These are phyloP conservation scores for Leccinum subtestaceum DNA, from an alignment of 768 basidiomycete genomes.

Conservation along the genomic window DNA sequence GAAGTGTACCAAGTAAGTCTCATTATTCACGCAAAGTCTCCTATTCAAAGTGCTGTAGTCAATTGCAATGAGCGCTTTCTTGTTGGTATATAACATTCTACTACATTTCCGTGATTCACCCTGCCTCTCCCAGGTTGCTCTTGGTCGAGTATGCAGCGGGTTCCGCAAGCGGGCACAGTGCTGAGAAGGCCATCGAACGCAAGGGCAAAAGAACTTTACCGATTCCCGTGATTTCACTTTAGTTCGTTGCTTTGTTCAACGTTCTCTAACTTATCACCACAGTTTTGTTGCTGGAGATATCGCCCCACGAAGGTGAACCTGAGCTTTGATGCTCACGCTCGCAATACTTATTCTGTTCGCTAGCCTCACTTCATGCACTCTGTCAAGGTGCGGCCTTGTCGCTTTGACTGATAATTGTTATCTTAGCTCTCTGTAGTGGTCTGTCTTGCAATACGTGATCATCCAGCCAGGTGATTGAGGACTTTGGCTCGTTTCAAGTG, in stretches of 20 bases:
- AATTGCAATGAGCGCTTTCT: slow-evolving; percentile 79
- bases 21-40: neutral
- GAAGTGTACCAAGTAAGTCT: slow-evolving; percentile 64
- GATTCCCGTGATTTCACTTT: slow-evolving; percentile 49
- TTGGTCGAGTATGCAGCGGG: slow-evolving; percentile 83
- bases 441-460: slow-evolving; percentile 85
- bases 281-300: slow-evolving; percentile 83
- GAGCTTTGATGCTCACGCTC: neutral
- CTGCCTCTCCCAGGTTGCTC: slow-evolving; percentile 49
- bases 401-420: neutral
- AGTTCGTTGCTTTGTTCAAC: neutral
- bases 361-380: slow-evolving; percentile 89
- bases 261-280: slow-evolving; percentile 1
- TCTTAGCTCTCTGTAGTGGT: slow-evolving; percentile 50
- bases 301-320: slow-evolving; percentile 67
- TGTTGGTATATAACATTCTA: slow-evolving; percentile 46
- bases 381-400: slow-evolving; percentile 54
- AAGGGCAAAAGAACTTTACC: slow-evolving; percentile 79
- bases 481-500: neutral
- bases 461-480: slow-evolving; percentile 49
- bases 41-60: slow-evolving; percentile 46
- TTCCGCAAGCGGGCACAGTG: slow-evolving; percentile 59
- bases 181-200: slow-evolving; percentile 64
- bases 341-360: slow-evolving; percentile 6
- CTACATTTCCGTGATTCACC: neutral